Evolutionary conservation across 768 basidiomycete species (phyloP), one percentile per base, ranked within the genome.

Genomic region (Amanita jacksonii): DNA sequence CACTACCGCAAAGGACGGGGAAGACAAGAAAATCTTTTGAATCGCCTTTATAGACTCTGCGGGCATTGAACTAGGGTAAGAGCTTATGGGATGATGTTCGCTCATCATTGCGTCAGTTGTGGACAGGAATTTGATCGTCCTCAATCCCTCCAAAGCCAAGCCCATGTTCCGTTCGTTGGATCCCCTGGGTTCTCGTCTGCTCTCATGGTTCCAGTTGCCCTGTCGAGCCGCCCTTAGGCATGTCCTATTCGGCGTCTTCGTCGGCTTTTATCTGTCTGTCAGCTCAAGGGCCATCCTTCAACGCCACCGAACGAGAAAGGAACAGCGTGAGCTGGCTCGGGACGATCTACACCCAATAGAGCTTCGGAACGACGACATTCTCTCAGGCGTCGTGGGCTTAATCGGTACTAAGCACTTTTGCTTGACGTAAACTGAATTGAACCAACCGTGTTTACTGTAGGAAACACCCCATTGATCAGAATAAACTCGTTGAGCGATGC

Each of bases 401-500:
- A 94, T 97, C 45, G 91, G 91, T 90, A n/a, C n/a, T n/a, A n/a
- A n/a, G n/a, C n/a, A n/a, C n/a, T n/a, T n/a, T n/a, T n/a, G n/a
- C n/a, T n/a, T n/a, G n/a, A n/a, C n/a, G n/a, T n/a, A n/a, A n/a
- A n/a, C n/a, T n/a, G n/a, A n/a, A n/a, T n/a, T 33, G 31, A 40
- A 30, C 30, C 23, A 16, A 22, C 23, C 12, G 15, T 30, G 8
- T 38, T 41, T 28, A 1, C n/a, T 41, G 9, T 28, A 96, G 94
- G 94, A 33, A 96, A 97, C 55, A 98, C 96, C 0, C 94, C 96
- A 1, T 67, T 99, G 45, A 68, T 98, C 35, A 73, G 93, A 50
- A 93, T 98, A 40, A 85, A 85, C 52, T 93, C 90, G 1, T 61
- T 98, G 52, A 97, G 91, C 58, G 74, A 96, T 61, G 83, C 82